These are phyloP conservation scores for Daldinia loculata DNA, from an alignment of 495 filamentous ascomycete genomes.

Conservation along the genomic window DNA sequence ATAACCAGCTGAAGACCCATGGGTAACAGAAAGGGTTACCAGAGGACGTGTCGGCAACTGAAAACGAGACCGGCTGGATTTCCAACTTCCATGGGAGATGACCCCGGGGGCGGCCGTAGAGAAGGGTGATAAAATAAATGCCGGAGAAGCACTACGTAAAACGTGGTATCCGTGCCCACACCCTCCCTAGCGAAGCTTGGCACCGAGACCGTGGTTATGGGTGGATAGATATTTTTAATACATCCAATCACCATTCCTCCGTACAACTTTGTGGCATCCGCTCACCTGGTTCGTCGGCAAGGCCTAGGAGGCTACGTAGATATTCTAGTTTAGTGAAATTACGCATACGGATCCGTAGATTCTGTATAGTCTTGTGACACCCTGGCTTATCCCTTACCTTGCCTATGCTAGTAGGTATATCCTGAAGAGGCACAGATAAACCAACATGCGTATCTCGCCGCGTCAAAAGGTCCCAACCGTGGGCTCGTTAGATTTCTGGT, in stretches of 20 bases:
- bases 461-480: background rate
- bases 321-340: conserved; percentile 7
- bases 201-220: conserved; percentile 38
- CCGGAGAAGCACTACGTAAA: conserved; percentile 40
- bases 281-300: conserved; percentile 34
- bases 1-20: conserved; percentile 14
- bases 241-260: conserved; percentile 28
- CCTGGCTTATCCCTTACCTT: background rate
- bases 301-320: background rate
- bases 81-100: background rate
- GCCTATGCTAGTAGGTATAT: background rate
- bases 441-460: conserved; percentile 7
- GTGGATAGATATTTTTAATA: conserved; percentile 28
- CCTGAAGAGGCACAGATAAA: background rate
- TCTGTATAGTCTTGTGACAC: background rate
- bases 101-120: conserved; percentile 34
- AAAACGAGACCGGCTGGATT: conserved; percentile 37
- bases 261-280: conserved; percentile 31
- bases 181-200: conserved; percentile 33
- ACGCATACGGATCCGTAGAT: conserved; percentile 3
- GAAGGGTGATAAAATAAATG: conserved; percentile 30
- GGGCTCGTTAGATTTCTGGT: background rate
- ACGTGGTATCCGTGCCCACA: conserved; percentile 37
- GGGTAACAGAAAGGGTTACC: conserved; percentile 13
- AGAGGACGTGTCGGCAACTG: conserved; percentile 33